A percentile compares a stretch with the other conserved stretches of the same genome.
These are phyloP conservation scores for Solanum medicagineum DNA, from an alignment of 257 asterid species.

Conservation along the genomic window DNA sequence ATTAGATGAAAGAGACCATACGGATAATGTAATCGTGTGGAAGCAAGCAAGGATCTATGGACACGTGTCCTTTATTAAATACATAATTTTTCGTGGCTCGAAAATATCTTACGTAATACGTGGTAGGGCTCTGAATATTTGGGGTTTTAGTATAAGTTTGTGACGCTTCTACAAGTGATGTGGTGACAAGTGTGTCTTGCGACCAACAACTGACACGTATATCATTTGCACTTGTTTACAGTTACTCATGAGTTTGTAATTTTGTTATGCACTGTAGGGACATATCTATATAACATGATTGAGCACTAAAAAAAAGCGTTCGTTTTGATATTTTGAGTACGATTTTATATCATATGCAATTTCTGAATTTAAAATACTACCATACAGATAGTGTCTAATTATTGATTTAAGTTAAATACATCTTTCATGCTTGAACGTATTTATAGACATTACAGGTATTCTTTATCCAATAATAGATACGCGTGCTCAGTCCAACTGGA, in stretches of 20 bases:
- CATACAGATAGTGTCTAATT: neutral
- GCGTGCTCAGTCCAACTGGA: no score
- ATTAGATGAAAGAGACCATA: slow-evolving; percentile 2
- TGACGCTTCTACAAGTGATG: neutral
- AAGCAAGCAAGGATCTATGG: neutral
- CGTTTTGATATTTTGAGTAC: neutral
- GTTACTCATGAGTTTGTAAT: neutral
- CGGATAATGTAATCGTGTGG: neutral
- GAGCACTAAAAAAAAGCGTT: neutral
- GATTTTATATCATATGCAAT: neutral
- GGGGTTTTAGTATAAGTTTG: neutral
- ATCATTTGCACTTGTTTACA: neutral
- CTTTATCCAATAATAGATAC: neutral
- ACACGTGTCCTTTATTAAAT: slow-evolving; percentile 3
- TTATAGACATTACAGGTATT: no score
- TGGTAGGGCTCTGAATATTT: neutral
- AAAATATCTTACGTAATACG: slow-evolving; percentile 6
- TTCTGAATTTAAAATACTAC: neutral
- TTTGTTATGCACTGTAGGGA: neutral
- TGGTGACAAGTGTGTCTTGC: neutral
- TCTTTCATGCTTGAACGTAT: no score
- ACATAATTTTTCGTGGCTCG: neutral
- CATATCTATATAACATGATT: neutral
- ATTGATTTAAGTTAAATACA: neutral
- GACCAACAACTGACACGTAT: neutral